Percentiles rank a stretch among this genome's conserved stretches.
These are phyloP conservation scores for Monilinia fructicola DNA, from an alignment of 2,329 filamentous ascomycete species.

Conservation along the genomic window DNA sequence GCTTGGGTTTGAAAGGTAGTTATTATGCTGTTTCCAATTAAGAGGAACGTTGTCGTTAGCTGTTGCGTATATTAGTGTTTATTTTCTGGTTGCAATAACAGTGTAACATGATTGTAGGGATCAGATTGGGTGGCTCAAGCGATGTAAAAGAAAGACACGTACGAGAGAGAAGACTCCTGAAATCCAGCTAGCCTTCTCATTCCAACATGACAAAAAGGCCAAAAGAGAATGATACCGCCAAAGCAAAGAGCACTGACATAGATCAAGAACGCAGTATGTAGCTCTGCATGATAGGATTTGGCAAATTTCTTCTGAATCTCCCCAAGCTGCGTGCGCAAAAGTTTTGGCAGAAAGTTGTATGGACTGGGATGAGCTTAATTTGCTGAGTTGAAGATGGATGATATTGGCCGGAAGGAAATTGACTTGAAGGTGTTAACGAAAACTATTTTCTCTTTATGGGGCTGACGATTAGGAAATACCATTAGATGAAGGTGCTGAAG, in stretches of 20 bases:
- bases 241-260: neutral
- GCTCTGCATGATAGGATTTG: neutral
- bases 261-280: neutral
- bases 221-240: neutral
- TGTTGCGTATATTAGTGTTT: neutral
- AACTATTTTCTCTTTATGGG: neutral
- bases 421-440: neutral
- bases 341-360: neutral
- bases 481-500: slow-evolving; percentile 6
- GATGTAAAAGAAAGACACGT: neutral
- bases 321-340: slow-evolving; percentile 10
- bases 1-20: neutral
- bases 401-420: neutral
- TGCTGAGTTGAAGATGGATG: slow-evolving; percentile 11
- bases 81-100: neutral
- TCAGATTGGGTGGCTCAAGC: neutral
- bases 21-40: neutral
- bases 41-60: neutral
- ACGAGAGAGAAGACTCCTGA: neutral
- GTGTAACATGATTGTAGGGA: neutral
- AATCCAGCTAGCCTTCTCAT: neutral
- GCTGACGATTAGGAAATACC: neutral
- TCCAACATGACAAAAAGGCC: neutral
- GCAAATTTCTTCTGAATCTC: slow-evolving; percentile 1
- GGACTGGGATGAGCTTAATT: neutral